Evolutionary conservation across 495 filamentous ascomycete genomes (phyloP).

Genomic region (Penicillium macrosclerotiorum): DNA sequence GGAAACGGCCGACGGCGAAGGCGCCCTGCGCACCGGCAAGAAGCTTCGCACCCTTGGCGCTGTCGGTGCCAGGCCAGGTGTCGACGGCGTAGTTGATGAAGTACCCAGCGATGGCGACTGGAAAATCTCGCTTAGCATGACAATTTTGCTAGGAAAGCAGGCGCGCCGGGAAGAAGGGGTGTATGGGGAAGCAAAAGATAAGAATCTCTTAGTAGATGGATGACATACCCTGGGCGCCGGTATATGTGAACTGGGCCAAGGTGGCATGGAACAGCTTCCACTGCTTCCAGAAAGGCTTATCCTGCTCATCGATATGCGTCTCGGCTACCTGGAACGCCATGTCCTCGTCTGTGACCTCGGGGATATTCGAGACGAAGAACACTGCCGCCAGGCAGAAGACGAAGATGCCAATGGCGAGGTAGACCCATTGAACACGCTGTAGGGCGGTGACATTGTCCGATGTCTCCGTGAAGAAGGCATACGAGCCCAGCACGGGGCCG

Average conservation of each 20-base stretch:
- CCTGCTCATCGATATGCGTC: conserved; percentile 41
- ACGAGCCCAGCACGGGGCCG: conserved; percentile 63
- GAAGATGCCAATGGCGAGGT: conserved; percentile 70
- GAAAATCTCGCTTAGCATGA: no score
- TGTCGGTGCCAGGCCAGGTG: conserved; percentile 33
- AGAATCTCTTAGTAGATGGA: no score
- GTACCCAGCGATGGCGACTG: conserved; percentile 65
- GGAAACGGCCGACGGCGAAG: conserved; percentile 57
- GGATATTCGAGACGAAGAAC: conserved; percentile 47
- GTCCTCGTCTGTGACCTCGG: conserved; percentile 56
- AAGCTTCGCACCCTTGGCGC: conserved; percentile 48
- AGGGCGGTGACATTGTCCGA: conserved; percentile 48
- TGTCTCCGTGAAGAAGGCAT: conserved; percentile 60
- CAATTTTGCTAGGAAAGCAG: no score
- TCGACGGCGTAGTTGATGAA: conserved; percentile 59
- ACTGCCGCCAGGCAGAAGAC: conserved; percentile 58
- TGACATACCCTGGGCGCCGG: conserved; percentile 58
- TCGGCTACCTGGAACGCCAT: conserved; percentile 52
- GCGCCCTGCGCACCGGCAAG: conserved; percentile 54
- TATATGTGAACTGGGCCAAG: conserved; percentile 71
- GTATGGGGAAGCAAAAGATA: no score
- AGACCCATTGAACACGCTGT: conserved; percentile 70
- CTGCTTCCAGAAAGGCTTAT: conserved; percentile 47
- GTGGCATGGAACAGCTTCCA: conserved; percentile 61
- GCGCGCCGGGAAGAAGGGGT: no score